Evolutionary conservation across 108 stramenopile species (phyloP).

Genomic region (Cyclotella kingstonii): DNA sequence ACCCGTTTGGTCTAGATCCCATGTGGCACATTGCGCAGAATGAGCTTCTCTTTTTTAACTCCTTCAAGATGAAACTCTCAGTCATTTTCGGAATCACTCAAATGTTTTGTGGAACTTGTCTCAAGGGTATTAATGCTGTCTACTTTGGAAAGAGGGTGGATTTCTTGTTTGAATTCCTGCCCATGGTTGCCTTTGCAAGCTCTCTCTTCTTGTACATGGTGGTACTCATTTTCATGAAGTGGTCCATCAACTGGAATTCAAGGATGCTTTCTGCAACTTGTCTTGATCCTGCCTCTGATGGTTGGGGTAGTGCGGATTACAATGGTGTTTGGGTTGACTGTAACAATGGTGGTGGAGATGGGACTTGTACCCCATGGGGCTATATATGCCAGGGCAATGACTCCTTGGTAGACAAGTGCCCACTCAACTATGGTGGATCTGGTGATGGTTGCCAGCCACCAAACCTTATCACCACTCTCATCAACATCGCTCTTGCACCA

Average conservation of each 20-base stretch:
- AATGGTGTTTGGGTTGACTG: constrained; percentile 71
- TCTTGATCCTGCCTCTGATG: constrained; percentile 61
- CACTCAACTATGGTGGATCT: constrained; percentile 89
- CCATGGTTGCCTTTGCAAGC: constrained; percentile 93
- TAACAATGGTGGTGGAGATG: constrained; percentile 53
- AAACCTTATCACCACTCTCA: constrained; percentile 95
- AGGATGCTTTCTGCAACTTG: constrained; percentile 95
- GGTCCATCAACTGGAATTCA: constrained; percentile 95
- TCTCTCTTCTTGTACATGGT: constrained; percentile 98
- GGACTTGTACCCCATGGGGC: constrained; percentile 83
- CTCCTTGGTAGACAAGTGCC: constrained; percentile 70
- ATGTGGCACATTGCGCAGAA: constrained; percentile 95
- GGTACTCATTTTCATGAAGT: constrained; percentile 96
- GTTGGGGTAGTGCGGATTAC: constrained; percentile 76
- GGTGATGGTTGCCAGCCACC: constrained; percentile 97
- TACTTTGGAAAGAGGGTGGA: constrained; percentile 91
- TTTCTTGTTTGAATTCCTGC: constrained; percentile 93
- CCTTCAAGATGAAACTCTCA: constrained; percentile 99
- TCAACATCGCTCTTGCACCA: constrained; percentile 96
- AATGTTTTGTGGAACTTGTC: constrained; percentile 94
- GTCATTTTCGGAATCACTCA: constrained; percentile 97
- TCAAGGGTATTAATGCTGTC: constrained; percentile 90
- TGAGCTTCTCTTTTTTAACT: constrained; percentile 98
- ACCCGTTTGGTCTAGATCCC: constrained; percentile 98
- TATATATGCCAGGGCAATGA: constrained; percentile 64